Base-by-base conservation (phyloP, 257 asterid species). In the Solanum sejunctum region DNA sequence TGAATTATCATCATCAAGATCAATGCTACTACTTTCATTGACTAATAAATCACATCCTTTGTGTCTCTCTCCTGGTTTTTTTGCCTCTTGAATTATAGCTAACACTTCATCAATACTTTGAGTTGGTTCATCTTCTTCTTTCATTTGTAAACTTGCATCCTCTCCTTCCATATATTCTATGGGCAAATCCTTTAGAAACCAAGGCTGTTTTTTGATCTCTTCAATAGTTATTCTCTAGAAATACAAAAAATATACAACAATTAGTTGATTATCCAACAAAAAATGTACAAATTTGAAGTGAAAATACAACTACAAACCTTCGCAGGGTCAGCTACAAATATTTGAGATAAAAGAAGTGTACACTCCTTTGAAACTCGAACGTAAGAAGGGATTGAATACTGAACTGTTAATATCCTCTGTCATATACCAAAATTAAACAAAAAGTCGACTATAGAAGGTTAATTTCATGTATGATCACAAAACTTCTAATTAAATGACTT, bases 351-450 rank as follows among this genome's bases (percentile, higher is more conserved):
- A 41, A 96, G 95, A 88, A 92, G 96, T 43, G 88, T 93, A 90
- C 98, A 94, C 0, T 94, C 99, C 88, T 55, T 90, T 41, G 98
- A 93, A 72, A 96, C 85, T 80, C 99, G 88, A 78, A 96, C 96
- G 36, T 94, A 96, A 87, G 87, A 93, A 0, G 99, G 99, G 84
- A 96, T 92, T 17, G 98, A 94, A 70, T 96, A 96, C 54, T 94
- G 98, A n/a, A 93, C 98, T 11, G 93, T 92, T 1, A 96, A 94
- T 75, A 96, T 96, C 86, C 93, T 90, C 99, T 96, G 93, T 63
- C 10, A 63, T 54, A 61, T 47, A 86, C n/a, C 2, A 80, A 47
- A n/a, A 3, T 66, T 5, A 21, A 73, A 78, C 32, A 54, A 23
- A 20, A 80, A 80, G 12, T 13, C 7, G 3, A 54, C 18, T 26